phyloP scores from a whole-genome alignment of 208 protist genomes.

The Acanthamoeba royreba region DNA sequence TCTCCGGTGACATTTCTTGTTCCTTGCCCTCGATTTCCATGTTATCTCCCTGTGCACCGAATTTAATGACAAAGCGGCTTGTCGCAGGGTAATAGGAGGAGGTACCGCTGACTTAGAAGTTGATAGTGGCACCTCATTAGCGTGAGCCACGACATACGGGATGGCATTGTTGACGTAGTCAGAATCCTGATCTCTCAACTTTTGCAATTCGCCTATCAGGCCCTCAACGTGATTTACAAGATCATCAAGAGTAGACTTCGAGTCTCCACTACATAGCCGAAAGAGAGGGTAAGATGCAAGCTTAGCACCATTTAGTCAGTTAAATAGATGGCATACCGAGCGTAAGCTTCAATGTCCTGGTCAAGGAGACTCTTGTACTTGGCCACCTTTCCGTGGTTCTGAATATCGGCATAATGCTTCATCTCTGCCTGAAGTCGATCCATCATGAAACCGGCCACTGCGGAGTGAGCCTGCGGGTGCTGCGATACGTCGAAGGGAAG shows the following conservation, averaged over 20 bases:
- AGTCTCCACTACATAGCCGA: too few relatives aligned
- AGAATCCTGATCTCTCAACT: not conserved
- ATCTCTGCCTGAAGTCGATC: conserved; percentile 81
- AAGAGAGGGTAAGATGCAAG: too few relatives aligned
- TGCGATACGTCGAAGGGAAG: conserved; percentile 82
- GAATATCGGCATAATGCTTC: conserved; percentile 68
- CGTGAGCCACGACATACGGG: not conserved
- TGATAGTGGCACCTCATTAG: not conserved
- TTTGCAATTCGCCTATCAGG: not conserved
- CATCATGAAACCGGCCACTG: conserved; percentile 80
- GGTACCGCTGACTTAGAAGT: not conserved
- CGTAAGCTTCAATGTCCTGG: conserved; percentile 46
- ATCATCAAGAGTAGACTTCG: not conserved
- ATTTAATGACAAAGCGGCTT: too few relatives aligned
- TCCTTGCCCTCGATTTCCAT: not conserved
- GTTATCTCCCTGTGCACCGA: too few relatives aligned
- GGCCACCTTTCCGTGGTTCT: conserved; percentile 50
- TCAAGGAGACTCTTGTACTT: conserved; percentile 62
- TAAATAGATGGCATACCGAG: too few relatives aligned
- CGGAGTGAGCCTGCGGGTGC: conserved; percentile 46
- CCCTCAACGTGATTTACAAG: not conserved
- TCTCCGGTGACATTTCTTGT: not conserved
- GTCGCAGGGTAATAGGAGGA: too few relatives aligned
- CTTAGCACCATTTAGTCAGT: too few relatives aligned
- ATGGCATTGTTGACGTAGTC: not conserved